Evolutionary conservation across 2,329 filamentous ascomycete species (phyloP), one percentile per base, ranked within the genome.

Genomic region (Leptographium galeiforme): DNA sequence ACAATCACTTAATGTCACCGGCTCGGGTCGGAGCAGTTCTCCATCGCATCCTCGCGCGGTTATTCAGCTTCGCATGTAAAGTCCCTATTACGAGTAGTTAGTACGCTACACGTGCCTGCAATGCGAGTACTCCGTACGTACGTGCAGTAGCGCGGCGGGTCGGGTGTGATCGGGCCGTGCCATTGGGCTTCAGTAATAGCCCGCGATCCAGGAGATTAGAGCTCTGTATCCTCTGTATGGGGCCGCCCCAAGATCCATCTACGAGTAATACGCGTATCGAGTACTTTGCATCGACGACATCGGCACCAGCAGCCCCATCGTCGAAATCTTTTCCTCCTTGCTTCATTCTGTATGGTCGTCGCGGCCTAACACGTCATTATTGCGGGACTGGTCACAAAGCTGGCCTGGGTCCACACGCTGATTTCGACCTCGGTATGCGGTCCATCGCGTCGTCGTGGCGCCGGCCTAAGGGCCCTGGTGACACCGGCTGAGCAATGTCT

Each of bases 391-490:
- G 81, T 77, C 68, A 77, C 75, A 67, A 88, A 95, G 69, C 74
- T 96, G 66, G 84, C 88, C 66, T 97, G 91, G 91, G 87, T 87
- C 57, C 56, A 84, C 88, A 60, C 83, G 86, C 71, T 94, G 86
- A 82, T 74, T 89, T 62, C 89, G 36, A 72, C 82, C 56, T 60
- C 88, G 89, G 67, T 95, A 87, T 77, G 76, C 87, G 44, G 87
- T 85, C 62, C 87, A 95, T 68, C 88, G 90, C 61, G 89, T 97
- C 67, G 70, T 79, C 59, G 91, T 93, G 59, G 71, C 77, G 58
- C 61, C 47, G 72, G 74, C 54, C n/a, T n/a, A n/a, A n/a, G n/a
- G n/a, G n/a, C n/a, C n/a, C n/a, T n/a, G n/a, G n/a, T n/a, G n/a
- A n/a, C n/a, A n/a, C n/a, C n/a, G n/a, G n/a, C n/a, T n/a, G n/a